Evolutionary conservation across 768 basidiomycete genomes (phyloP).

Genomic region (Mycena rebaudengoi): DNA sequence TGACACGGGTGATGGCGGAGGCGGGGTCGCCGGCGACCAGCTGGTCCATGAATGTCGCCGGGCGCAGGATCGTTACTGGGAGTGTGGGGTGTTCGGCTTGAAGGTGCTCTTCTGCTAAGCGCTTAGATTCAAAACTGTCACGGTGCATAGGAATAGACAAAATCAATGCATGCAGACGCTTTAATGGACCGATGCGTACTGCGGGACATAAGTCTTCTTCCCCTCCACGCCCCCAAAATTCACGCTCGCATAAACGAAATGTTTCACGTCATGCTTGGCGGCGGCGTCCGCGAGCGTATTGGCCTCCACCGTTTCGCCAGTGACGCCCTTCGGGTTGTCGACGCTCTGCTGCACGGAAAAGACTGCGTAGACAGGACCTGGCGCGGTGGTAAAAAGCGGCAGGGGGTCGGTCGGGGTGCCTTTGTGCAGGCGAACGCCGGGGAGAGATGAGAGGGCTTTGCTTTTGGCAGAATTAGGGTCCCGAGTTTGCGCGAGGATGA

Average conservation of each 20-base stretch:
- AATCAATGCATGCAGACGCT: too few relatives aligned
- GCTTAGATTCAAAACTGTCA: constrained; percentile 23
- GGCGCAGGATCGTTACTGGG: constrained; percentile 22
- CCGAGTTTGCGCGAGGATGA: constrained; percentile 25
- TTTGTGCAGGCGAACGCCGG: constrained; percentile 15
- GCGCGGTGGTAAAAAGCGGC: constrained; percentile 17
- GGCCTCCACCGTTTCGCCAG: constrained; percentile 5
- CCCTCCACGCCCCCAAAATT: constrained; percentile 7
- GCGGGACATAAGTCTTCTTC: constrained; percentile 10
- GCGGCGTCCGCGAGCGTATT: constrained; percentile 22
- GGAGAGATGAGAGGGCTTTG: constrained; percentile 11
- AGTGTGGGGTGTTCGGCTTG: background rate
- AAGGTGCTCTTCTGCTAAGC: constrained; percentile 13
- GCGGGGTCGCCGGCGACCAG: constrained; percentile 3
- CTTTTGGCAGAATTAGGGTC: constrained; percentile 4
- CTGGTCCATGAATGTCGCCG: constrained; percentile 24
- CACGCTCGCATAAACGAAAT: constrained; percentile 22
- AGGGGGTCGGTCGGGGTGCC: constrained; percentile 6
- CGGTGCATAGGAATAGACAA: too few relatives aligned
- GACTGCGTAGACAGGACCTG: constrained; percentile 14
- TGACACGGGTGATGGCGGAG: background rate
- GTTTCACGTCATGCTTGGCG: constrained; percentile 19
- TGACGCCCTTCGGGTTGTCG: constrained; percentile 18
- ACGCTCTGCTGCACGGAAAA: constrained; percentile 25
- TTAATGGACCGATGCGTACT: too few relatives aligned